Evolutionary conservation across 148 eudicot species (phyloP).

Genomic region (Nepenthes gracilis): DNA sequence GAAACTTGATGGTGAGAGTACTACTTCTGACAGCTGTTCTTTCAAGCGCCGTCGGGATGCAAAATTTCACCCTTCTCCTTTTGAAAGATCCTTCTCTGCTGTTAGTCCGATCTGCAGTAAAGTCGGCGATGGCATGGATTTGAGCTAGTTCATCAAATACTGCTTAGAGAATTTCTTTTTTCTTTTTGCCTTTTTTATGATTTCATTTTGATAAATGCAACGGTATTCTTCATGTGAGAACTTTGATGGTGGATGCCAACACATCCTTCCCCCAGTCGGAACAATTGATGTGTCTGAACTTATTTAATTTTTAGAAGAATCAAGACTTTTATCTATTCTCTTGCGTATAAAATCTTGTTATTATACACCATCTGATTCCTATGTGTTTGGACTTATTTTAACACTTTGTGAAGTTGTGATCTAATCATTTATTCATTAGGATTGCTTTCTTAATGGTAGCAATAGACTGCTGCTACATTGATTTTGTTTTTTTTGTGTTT

Average conservation of each 20-base stretch:
- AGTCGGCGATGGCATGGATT: conserved; percentile 96
- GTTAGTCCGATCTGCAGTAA: conserved; percentile 88
- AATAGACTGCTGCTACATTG: no score
- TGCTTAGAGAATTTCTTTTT: neutral
- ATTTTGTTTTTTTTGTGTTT: no score
- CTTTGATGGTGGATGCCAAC: conserved; percentile 17
- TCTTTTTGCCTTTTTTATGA: conserved; percentile 3
- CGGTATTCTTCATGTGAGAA: conserved; percentile 14
- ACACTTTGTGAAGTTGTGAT: neutral
- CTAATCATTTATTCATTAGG: no score
- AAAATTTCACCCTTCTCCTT: conserved; percentile 66
- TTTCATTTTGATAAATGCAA: conserved; percentile 12
- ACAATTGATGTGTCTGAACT: conserved; percentile 13
- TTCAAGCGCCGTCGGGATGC: conserved; percentile 79
- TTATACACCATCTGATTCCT: neutral
- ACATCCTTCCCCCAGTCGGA: conserved; percentile 24
- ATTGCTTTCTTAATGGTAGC: no score
- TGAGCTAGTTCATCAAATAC: conserved; percentile 44
- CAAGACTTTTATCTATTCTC: neutral
- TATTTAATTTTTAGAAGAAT: conserved; percentile 8
- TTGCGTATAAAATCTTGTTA: neutral
- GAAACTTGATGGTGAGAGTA: conserved; percentile 66
- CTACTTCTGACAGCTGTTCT: conserved; percentile 51
- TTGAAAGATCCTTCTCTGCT: conserved; percentile 85
- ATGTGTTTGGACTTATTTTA: no score